These are phyloP conservation scores for Dothideomycetes sp. DNA, from an alignment of 2,329 filamentous ascomycete species.

Conservation along the genomic window DNA sequence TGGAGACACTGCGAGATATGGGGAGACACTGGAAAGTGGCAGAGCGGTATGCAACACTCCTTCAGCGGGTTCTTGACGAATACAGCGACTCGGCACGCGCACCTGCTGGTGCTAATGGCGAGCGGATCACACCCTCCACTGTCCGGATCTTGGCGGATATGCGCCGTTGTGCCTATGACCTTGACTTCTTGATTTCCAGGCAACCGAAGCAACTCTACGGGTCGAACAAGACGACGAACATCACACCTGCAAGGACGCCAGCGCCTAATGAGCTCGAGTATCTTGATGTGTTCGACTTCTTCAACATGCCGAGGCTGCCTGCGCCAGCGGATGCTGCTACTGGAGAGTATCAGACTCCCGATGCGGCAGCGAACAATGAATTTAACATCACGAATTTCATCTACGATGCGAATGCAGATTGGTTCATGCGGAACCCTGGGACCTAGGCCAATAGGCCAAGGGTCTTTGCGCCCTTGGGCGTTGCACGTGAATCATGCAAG, in stretches of 20 bases:
- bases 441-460: neutral
- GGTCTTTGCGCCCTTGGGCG: too few relatives aligned
- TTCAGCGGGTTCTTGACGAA: slow-evolving; percentile 77
- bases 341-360: slow-evolving; percentile 11
- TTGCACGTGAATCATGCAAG: neutral
- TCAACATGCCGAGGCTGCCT: slow-evolving; percentile 72
- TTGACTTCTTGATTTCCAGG: slow-evolving; percentile 79
- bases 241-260: slow-evolving; percentile 35
- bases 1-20: slow-evolving; percentile 71
- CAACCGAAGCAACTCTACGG: slow-evolving; percentile 49
- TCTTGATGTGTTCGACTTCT: slow-evolving; percentile 87
- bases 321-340: slow-evolving; percentile 18
- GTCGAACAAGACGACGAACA: slow-evolving; percentile 11
- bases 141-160: slow-evolving; percentile 86
- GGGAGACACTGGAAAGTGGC: slow-evolving; percentile 80
- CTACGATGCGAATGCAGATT: slow-evolving; percentile 62
- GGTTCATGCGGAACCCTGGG: slow-evolving; percentile 39
- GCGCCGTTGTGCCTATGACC: slow-evolving; percentile 79
- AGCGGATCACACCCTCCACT: slow-evolving; percentile 66
- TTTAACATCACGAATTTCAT: slow-evolving; percentile 72
- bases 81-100: slow-evolving; percentile 65
- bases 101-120: slow-evolving; percentile 45
- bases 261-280: slow-evolving; percentile 80
- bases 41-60: slow-evolving; percentile 65
- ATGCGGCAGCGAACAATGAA: slow-evolving; percentile 37